phyloP scores from a whole-genome alignment of 2,329 filamentous ascomycete genomes.

The Fonsecaea nubica region DNA sequence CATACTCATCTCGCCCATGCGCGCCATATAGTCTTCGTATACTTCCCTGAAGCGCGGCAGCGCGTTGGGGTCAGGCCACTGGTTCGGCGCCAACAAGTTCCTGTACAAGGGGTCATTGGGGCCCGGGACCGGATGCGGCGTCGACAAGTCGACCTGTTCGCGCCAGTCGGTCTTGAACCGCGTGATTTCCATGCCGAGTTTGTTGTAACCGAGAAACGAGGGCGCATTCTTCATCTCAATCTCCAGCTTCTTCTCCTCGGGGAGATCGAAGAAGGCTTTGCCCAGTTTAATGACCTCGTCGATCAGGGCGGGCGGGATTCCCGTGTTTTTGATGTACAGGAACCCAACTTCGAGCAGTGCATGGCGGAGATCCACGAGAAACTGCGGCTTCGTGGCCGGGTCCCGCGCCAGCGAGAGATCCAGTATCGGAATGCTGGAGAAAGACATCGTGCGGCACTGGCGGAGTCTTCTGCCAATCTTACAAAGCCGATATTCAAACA shows the following conservation, averaged over 20 bases:
- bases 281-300: conserved; percentile 71
- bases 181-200: conserved; percentile 68
- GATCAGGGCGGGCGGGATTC: conserved; percentile 71
- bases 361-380: conserved; percentile 73
- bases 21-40: conserved; percentile 76
- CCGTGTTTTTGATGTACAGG: conserved; percentile 81
- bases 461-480: neutral
- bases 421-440: conserved; percentile 69
- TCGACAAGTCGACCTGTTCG: conserved; percentile 86
- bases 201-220: conserved; percentile 65
- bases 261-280: conserved; percentile 77
- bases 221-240: conserved; percentile 77
- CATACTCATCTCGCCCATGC: conserved; percentile 75
- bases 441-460: conserved; percentile 24
- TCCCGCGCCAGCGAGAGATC: conserved; percentile 72
- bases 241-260: conserved; percentile 74
- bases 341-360: conserved; percentile 88
- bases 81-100: conserved; percentile 76
- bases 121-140: conserved; percentile 71
- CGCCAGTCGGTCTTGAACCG: conserved; percentile 77
- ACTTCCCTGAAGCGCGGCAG: conserved; percentile 68
- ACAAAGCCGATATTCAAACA: neutral
- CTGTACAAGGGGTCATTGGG: conserved; percentile 71
- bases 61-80: conserved; percentile 72
- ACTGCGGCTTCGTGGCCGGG: conserved; percentile 71